phyloP scores from a whole-genome alignment of 805 yeast species.

The Saturnispora mendoncae region DNA sequence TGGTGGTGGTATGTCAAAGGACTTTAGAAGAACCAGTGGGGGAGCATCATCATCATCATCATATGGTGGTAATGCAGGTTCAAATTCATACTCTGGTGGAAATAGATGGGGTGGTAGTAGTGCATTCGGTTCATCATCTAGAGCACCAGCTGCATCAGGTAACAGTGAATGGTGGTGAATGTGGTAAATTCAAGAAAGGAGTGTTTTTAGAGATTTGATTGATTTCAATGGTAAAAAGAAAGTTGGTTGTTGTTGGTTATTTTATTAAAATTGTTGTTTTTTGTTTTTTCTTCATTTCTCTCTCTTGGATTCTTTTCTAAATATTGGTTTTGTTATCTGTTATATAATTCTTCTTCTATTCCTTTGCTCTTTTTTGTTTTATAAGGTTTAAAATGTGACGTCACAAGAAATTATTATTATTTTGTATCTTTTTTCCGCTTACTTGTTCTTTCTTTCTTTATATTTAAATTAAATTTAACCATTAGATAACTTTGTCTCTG shows the following conservation, averaged over 20 bases:
- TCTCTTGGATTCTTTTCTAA: slow-evolving; percentile 8
- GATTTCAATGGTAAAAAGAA: neutral
- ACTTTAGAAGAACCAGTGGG: slow-evolving; percentile 15
- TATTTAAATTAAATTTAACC: no score
- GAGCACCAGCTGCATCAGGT: slow-evolving; percentile 14
- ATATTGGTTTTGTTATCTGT: slow-evolving; percentile 2
- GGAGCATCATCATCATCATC: slow-evolving; percentile 17
- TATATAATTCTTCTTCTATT: slow-evolving; percentile 6
- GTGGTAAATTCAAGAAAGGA: slow-evolving; percentile 1
- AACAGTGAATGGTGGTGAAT: slow-evolving; percentile 30
- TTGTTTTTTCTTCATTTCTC: slow-evolving; percentile 1
- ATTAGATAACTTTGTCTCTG: no score
- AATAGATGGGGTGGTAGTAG: slow-evolving; percentile 21
- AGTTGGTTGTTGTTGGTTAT: neutral
- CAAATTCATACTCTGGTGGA: slow-evolving; percentile 20
- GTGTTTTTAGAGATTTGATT: neutral
- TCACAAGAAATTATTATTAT: neutral
- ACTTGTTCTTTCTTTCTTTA: neutral
- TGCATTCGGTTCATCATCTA: slow-evolving; percentile 5
- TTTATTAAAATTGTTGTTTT: slow-evolving; percentile 5
- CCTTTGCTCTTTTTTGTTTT: neutral
- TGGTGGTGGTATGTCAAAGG: slow-evolving; percentile 20
- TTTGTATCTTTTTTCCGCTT: neutral
- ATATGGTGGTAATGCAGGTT: slow-evolving; percentile 17
- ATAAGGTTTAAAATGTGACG: slow-evolving; percentile 2